Conservation (phyloP, 495 filamentous ascomycete species). For the Tuber brumale region DNA sequence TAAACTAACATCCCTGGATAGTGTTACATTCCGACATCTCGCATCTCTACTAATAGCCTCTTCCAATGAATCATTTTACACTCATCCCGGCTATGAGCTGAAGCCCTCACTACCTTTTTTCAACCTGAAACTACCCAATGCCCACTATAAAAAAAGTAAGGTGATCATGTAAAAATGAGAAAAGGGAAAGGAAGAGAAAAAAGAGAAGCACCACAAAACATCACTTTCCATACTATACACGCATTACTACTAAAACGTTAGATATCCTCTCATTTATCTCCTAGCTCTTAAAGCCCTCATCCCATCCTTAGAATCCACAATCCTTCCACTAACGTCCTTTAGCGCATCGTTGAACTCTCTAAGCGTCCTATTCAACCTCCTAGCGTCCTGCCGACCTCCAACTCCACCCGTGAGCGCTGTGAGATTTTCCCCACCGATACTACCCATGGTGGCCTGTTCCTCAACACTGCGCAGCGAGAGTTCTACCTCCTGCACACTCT, state of each 20-base stretch:
- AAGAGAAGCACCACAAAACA: background rate
- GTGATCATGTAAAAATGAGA: background rate
- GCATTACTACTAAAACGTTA: background rate
- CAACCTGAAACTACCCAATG: background rate
- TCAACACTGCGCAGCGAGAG: conserved; percentile 38
- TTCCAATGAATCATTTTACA: background rate
- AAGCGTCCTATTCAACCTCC: conserved; percentile 36
- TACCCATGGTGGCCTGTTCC: conserved; percentile 28
- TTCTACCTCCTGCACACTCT: conserved; percentile 39
- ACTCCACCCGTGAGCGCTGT: conserved; percentile 27
- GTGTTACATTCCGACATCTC: background rate
- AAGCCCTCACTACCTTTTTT: background rate
- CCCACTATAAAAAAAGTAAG: background rate
- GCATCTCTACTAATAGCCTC: background rate
- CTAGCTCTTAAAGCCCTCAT: conserved; percentile 31
- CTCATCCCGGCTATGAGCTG: background rate
- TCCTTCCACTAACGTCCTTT: conserved; percentile 34
- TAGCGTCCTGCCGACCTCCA: conserved; percentile 37
- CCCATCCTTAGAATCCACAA: conserved; percentile 41
- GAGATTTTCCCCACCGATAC: conserved; percentile 24
- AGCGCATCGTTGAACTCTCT: conserved; percentile 41
- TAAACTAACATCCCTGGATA: background rate
- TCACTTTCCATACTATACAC: conserved; percentile 10
- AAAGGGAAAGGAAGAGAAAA: background rate
- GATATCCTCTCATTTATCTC: conserved; percentile 15